phyloP scores from a whole-genome alignment of 1,284 basidiomycete genomes.

The Ustilago lituana region DNA sequence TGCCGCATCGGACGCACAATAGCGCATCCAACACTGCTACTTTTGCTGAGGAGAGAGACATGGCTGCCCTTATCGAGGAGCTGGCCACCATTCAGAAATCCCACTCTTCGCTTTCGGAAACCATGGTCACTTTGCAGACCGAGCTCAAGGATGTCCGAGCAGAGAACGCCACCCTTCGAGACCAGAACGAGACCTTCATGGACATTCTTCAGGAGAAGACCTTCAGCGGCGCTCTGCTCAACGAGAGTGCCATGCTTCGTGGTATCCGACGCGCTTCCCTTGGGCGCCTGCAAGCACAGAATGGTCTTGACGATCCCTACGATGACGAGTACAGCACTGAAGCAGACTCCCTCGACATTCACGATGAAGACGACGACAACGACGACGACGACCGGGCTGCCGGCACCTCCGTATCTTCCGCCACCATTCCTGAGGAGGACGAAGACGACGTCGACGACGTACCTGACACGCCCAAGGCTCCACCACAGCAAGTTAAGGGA shows the following conservation, averaged over 20 bases:
- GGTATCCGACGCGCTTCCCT: conserved; percentile 32
- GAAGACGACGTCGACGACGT: conserved; percentile 59
- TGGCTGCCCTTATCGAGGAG: conserved; percentile 30
- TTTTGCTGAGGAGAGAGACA: conserved; percentile 33
- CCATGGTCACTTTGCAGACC: conserved; percentile 44
- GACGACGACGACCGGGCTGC: conserved; percentile 15
- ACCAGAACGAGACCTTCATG: conserved; percentile 56
- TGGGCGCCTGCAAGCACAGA: conserved; percentile 16
- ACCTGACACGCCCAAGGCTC: conserved; percentile 48
- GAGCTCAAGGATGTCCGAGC: conserved; percentile 52
- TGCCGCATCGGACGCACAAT: not conserved
- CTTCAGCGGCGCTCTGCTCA: conserved; percentile 53
- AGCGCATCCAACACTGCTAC: conserved; percentile 3
- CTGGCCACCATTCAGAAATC: conserved; percentile 40
- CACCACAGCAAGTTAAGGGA: conserved; percentile 11
- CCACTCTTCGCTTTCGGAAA: conserved; percentile 44
- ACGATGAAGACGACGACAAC: conserved; percentile 27
- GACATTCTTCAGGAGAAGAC: conserved; percentile 61
- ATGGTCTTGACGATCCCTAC: conserved; percentile 34
- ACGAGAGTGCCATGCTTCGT: conserved; percentile 53
- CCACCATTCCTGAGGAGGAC: conserved; percentile 38
- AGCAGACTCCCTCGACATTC: conserved; percentile 20
- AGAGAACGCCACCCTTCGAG: conserved; percentile 43
- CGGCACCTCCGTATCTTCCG: conserved; percentile 19
- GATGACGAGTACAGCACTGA: conserved; percentile 38